phyloP scores from a whole-genome alignment of 768 basidiomycete species.

The Roridomyces roridus region DNA sequence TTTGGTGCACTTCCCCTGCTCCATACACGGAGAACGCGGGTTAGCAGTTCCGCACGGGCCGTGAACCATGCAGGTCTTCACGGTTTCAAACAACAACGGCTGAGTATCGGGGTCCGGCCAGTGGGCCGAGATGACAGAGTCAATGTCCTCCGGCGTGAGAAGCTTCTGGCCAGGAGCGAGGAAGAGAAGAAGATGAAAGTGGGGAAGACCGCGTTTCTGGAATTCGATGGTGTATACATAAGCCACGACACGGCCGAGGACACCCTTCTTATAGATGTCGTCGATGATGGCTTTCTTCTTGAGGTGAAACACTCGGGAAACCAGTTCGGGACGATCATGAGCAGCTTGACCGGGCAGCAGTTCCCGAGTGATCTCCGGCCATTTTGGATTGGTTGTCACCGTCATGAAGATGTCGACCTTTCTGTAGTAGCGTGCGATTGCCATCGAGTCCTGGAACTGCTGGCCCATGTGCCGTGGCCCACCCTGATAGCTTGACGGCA shows the following conservation, averaged over 20 bases:
- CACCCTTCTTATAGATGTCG: constrained; percentile 8
- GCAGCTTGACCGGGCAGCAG: constrained; percentile 24
- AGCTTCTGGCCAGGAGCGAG: constrained; percentile 26
- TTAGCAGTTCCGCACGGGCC: constrained; percentile 38
- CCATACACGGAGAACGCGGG: constrained; percentile 39
- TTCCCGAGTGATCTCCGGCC: constrained; percentile 41
- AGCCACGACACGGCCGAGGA: background rate
- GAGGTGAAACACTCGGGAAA: constrained; percentile 27
- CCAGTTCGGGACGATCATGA: constrained; percentile 31
- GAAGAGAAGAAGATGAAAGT: constrained; percentile 50
- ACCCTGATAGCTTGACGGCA: background rate
- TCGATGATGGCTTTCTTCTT: constrained; percentile 7
- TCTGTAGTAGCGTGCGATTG: background rate
- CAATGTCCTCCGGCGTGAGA: constrained; percentile 32
- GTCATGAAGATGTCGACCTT: background rate
- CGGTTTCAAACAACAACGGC: constrained; percentile 28
- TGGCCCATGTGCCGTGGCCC: background rate
- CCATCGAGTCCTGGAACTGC: background rate
- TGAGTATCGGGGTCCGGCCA: constrained; percentile 40
- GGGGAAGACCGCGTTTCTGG: constrained; percentile 51
- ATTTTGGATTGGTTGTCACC: constrained; percentile 36
- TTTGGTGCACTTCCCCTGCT: constrained; percentile 43
- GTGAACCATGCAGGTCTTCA: constrained; percentile 49
- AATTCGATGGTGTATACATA: constrained; percentile 50
- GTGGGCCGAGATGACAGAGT: constrained; percentile 42